Percentiles rank a stretch among this genome's conserved stretches.
Conservation (phyloP, 768 basidiomycete species). For the Royoungia palumana region DNA sequence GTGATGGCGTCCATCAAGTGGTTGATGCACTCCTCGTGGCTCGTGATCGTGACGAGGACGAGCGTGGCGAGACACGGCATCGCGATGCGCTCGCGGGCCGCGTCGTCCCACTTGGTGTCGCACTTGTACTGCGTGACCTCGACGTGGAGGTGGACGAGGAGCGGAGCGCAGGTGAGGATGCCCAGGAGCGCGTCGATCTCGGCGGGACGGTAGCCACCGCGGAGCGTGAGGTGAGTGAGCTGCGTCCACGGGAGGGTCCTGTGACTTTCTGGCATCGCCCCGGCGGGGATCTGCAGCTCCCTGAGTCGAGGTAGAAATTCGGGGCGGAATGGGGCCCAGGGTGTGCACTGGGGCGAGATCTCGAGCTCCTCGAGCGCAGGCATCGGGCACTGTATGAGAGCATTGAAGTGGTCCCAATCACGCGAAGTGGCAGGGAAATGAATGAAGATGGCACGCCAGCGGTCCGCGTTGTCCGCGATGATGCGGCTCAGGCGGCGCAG, state of each 20-base stretch:
- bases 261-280: constrained; percentile 31
- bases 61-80: constrained; percentile 31
- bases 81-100: constrained; percentile 15
- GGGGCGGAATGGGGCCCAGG: constrained; percentile 30
- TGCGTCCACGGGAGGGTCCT: constrained; percentile 32
- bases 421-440: constrained; percentile 28
- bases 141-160: constrained; percentile 28
- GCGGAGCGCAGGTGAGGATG: constrained; percentile 25
- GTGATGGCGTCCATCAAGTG: constrained; percentile 27
- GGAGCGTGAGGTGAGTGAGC: constrained; percentile 30
- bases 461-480: constrained; percentile 23
- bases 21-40: constrained; percentile 26
- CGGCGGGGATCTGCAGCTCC: constrained; percentile 30
- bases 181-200: constrained; percentile 25
- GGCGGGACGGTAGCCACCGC: constrained; percentile 27
- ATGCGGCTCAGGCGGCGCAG: constrained; percentile 20
- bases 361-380: constrained; percentile 31
- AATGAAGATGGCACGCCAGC: constrained; percentile 31
- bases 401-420: constrained; percentile 27
- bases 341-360: constrained; percentile 31
- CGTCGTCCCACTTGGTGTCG: constrained; percentile 26
- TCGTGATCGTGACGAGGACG: constrained; percentile 30
- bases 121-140: constrained; percentile 31
- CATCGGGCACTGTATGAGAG: constrained; percentile 21
- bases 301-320: constrained; percentile 22